A percentile compares a stretch with the other conserved stretches of the same genome.
phyloP scores from a whole-genome alignment of 31 red algal species.

The Odonthalia washingtoniensis region DNA sequence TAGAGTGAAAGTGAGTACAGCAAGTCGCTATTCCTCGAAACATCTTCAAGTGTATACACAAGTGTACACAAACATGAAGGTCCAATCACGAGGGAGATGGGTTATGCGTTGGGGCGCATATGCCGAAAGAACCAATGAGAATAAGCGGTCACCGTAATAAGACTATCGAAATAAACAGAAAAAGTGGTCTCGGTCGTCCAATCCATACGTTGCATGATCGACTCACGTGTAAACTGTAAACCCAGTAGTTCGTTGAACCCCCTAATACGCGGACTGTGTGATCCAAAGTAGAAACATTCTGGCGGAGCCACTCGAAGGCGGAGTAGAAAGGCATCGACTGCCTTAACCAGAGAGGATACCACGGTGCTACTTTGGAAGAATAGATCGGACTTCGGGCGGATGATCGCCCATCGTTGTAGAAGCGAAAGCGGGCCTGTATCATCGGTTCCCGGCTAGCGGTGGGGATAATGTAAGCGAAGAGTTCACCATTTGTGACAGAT shows the following conservation, averaged over 20 bases:
- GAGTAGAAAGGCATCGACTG: neutral
- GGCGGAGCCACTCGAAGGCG: neutral
- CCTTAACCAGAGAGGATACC: neutral
- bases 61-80: too few species aligned
- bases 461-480: neutral
- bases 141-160: neutral
- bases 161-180: constrained; percentile 41
- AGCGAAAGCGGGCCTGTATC: constrained; percentile 6
- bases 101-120: constrained; percentile 7
- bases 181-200: too few species aligned
- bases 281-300: constrained; percentile 1
- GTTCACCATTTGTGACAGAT: neutral
- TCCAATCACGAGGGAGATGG: too few species aligned
- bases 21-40: neutral
- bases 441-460: neutral
- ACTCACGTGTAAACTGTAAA: constrained; percentile 21
- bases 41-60: constrained; percentile 43
- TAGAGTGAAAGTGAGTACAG: too few species aligned
- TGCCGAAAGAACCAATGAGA: constrained; percentile 57
- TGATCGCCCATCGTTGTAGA: neutral
- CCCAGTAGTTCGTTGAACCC: constrained; percentile 47
- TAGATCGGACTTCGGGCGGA: neutral
- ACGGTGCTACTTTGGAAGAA: neutral
- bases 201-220: constrained; percentile 50
- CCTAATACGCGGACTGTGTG: constrained; percentile 26